Evolutionary conservation across 2,329 filamentous ascomycete genomes (phyloP).

Genomic region (Phialocephala sp.): DNA sequence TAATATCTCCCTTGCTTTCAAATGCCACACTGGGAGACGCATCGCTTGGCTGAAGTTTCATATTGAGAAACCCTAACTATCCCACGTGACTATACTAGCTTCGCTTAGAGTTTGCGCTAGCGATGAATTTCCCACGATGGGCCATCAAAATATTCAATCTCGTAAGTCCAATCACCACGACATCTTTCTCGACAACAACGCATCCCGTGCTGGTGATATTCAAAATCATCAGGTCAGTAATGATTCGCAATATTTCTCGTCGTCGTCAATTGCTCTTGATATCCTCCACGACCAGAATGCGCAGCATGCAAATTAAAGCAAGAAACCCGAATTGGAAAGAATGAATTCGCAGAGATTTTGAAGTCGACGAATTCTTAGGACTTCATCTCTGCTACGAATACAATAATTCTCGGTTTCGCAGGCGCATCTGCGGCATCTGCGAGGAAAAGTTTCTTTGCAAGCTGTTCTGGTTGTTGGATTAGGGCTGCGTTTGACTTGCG

Average conservation of each 20-base stretch:
- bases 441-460: background rate
- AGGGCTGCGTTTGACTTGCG: conserved; percentile 14
- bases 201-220: conserved; percentile 55
- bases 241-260: conserved; percentile 19
- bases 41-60: background rate
- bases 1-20: background rate
- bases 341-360: background rate
- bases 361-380: background rate
- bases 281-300: conserved; percentile 19
- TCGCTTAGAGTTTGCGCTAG: conserved; percentile 16
- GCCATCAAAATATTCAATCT: conserved; percentile 3
- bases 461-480: conserved; percentile 16
- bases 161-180: conserved; percentile 15
- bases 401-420: conserved; percentile 6
- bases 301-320: conserved; percentile 6
- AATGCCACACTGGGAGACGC: background rate
- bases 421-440: background rate
- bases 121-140: conserved; percentile 5
- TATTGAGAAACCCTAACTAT: background rate
- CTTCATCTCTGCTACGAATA: background rate
- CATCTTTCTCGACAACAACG: conserved; percentile 34
- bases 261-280: conserved; percentile 15
- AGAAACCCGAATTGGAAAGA: background rate
- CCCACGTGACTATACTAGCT: background rate
- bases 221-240: conserved; percentile 56